Percentiles rank a stretch among this genome's conserved stretches.
These are phyloP conservation scores for Amaranthus palmeri DNA, from an alignment of 148 eudicot genomes.

Conservation along the genomic window DNA sequence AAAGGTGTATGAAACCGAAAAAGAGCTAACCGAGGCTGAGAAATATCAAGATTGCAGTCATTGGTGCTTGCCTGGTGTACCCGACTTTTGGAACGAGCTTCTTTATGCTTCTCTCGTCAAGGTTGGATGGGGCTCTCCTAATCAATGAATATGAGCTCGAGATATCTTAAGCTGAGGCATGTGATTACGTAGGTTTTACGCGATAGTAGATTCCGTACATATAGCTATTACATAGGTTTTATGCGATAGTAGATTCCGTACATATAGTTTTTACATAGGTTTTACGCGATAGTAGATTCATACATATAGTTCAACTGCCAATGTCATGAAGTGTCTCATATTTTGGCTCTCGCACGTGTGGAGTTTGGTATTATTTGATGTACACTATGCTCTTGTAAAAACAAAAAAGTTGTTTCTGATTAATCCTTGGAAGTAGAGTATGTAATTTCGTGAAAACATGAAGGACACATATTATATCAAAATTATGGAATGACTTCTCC, in stretches of 20 bases:
- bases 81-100: conserved; percentile 86
- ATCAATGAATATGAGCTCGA: conserved; percentile 4
- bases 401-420: too few relatives aligned
- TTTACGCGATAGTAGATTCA: not conserved
- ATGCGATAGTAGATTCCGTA: not conserved
- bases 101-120: conserved; percentile 61
- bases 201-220: not conserved
- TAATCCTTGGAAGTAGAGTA: too few relatives aligned
- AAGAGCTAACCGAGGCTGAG: conserved; percentile 40
- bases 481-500: too few relatives aligned
- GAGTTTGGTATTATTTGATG: too few relatives aligned
- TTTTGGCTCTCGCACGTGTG: too few relatives aligned
- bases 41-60: conserved; percentile 87
- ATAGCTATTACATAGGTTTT: not conserved
- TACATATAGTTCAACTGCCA: not conserved
- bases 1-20: conserved; percentile 35
- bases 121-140: conserved; percentile 38
- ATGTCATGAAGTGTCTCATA: too few relatives aligned
- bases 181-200: not conserved
- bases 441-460: too few relatives aligned
- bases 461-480: too few relatives aligned
- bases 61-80: conserved; percentile 98
- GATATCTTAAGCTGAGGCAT: not conserved
- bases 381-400: too few relatives aligned
- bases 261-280: not conserved